A percentile compares a stretch with the other conserved stretches of the same genome.
phyloP scores from a whole-genome alignment of 805 yeast species.

The Saturnispora besseyi region DNA sequence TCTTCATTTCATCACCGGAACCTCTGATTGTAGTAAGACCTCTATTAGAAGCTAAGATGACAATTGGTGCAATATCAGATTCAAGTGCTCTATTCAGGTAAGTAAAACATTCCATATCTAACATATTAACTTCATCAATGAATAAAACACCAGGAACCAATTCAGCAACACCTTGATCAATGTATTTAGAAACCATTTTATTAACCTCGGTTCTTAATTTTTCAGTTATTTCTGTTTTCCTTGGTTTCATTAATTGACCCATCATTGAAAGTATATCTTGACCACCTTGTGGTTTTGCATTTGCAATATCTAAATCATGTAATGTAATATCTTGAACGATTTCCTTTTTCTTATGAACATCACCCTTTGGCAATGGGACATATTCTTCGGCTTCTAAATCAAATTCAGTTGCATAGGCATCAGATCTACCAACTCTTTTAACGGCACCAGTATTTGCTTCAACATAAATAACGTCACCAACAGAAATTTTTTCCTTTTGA shows the following conservation, averaged over 20 bases:
- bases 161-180: constrained; percentile 97
- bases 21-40: constrained; percentile 94
- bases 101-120: constrained; percentile 94
- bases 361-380: constrained; percentile 98
- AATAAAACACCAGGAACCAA: constrained; percentile 96
- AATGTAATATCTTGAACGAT: constrained; percentile 96
- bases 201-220: constrained; percentile 96
- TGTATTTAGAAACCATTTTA: constrained; percentile 95
- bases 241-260: constrained; percentile 96
- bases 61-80: constrained; percentile 94
- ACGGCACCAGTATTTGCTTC: constrained; percentile 95
- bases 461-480: constrained; percentile 94
- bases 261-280: constrained; percentile 92
- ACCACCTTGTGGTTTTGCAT: constrained; percentile 96
- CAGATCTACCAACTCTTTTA: constrained; percentile 90
- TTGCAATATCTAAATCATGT: constrained; percentile 96
- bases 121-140: constrained; percentile 97
- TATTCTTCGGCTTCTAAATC: constrained; percentile 98
- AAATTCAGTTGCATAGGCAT: constrained; percentile 92
- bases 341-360: constrained; percentile 89
- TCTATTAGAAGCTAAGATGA: constrained; percentile 95
- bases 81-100: constrained; percentile 93
- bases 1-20: constrained; percentile 60
- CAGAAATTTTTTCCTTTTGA: constrained; percentile 88
- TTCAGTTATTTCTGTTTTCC: constrained; percentile 91